Evolutionary conservation across 2,329 filamentous ascomycete species (phyloP).

Genomic region (Cladobotryum mycophilum): DNA sequence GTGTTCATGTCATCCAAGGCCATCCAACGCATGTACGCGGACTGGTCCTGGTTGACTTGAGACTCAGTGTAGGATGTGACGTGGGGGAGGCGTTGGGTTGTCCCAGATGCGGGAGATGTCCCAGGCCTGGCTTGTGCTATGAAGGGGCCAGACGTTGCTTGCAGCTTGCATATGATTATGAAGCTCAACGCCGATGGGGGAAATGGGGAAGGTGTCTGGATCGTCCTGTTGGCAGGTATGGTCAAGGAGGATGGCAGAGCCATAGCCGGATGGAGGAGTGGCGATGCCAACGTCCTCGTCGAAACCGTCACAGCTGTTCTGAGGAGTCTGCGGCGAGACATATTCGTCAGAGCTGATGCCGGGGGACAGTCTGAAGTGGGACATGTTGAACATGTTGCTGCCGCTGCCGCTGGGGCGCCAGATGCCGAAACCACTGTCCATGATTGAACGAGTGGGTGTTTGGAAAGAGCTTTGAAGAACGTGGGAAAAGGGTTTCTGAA

Average conservation of each 20-base stretch:
- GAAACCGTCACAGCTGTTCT: background rate
- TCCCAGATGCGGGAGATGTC: background rate
- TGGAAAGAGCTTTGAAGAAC: no score
- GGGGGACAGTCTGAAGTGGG: background rate
- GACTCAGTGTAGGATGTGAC: background rate
- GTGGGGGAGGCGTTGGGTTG: background rate
- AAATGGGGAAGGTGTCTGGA: background rate
- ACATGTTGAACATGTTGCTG: background rate
- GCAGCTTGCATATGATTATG: background rate
- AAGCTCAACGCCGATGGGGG: background rate
- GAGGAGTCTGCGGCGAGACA: background rate
- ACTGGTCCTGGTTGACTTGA: background rate
- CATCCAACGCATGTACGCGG: conserved; percentile 1
- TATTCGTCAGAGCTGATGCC: background rate
- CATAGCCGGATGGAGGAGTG: background rate
- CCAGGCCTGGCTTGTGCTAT: background rate
- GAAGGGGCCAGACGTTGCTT: background rate
- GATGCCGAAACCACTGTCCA: background rate
- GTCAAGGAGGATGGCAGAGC: background rate
- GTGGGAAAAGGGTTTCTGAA: no score
- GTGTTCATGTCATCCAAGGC: background rate
- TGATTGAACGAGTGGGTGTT: background rate
- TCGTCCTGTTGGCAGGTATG: background rate
- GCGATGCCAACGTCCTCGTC: background rate
- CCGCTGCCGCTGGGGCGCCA: background rate